phyloP scores from a whole-genome alignment of 108 stramenopile genomes.

The Seminavis robusta region DNA sequence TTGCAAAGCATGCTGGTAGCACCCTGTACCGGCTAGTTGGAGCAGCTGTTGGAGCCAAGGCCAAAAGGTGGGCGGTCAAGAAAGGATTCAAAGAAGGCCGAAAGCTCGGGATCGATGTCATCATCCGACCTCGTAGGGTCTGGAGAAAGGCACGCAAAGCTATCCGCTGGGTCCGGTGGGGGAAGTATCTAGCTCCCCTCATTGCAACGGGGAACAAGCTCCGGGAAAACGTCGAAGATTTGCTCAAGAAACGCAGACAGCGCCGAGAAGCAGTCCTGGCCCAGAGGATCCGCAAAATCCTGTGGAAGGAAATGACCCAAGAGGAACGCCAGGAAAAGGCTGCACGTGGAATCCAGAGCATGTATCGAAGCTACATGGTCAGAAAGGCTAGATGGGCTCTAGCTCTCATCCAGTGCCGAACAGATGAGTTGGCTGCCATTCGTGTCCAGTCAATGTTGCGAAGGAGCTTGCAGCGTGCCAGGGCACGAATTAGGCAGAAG shows the following conservation, averaged over 20 bases:
- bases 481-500: slow-evolving; percentile 11
- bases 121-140: slow-evolving; percentile 27
- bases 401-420: slow-evolving; percentile 17
- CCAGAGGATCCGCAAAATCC: slow-evolving; percentile 15
- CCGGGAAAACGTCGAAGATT: slow-evolving; percentile 40
- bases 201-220: slow-evolving; percentile 65
- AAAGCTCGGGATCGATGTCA: slow-evolving; percentile 7
- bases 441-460: slow-evolving; percentile 28
- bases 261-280: slow-evolving; percentile 32
- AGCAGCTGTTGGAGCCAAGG: slow-evolving; percentile 5
- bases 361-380: slow-evolving; percentile 35
- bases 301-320: slow-evolving; percentile 19
- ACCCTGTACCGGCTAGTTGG: too few relatives aligned
- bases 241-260: slow-evolving; percentile 43
- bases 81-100: not conserved
- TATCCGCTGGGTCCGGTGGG: slow-evolving; percentile 38
- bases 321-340: slow-evolving; percentile 34
- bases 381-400: slow-evolving; percentile 25
- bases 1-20: too few relatives aligned
- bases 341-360: slow-evolving; percentile 49
- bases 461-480: not conserved
- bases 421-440: slow-evolving; percentile 17
- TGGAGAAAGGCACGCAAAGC: slow-evolving; percentile 6
- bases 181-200: slow-evolving; percentile 64
- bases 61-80: not conserved